Base-by-base conservation (phyloP, 1,284 basidiomycete genomes). In the Apiotrichum akiyoshidainum region DNA sequence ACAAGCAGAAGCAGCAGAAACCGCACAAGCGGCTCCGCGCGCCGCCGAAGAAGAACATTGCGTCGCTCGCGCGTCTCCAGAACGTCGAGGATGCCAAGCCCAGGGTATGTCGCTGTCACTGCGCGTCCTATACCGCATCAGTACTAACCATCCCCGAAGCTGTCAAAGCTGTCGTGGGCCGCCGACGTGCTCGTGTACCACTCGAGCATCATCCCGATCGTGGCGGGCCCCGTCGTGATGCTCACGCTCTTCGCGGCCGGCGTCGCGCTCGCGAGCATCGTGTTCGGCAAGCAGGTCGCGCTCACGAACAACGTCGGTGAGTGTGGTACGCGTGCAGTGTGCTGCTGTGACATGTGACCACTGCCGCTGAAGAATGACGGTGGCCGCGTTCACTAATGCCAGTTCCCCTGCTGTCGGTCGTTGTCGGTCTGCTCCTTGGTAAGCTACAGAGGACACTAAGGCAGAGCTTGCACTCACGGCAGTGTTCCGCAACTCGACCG, bases 391-490 rank as follows among this genome's bases (percentile, higher is more conserved):
- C 11, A 6, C 54, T 56, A 21, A 53, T n/a, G 12, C 3, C 55
- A 65, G 85, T 92, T 6, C 92, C 91, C 1, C 79, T 95, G 48
- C 81, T 95, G 26, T 90, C 89, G 9, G 89, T 96, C 16, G 92
- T 95, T 63, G 92, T 94, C 62, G 81, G 89, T 76, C 54, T 65
- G 11, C 67, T 80, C 17, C 67, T 71, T 52, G 62, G 63, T 65
- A 52, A 46, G 48, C 61, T 50, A n/a, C n/a, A n/a, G n/a, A n/a
- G n/a, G n/a, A n/a, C n/a, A n/a, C n/a, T 33, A 54, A 8, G 21
- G 85, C 87, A 57, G 87, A 86, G 67, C 81, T 90, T 55, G 86
- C 26, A 88, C 35, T 50, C 5, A 37, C 47, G 21, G 59, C 78
- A 44, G 88, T 90, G 11, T 90, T 89, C 74, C 83, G 78, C 13